phyloP scores from a whole-genome alignment of 345 rosid species.

The Eucalyptus melliodora region DNA sequence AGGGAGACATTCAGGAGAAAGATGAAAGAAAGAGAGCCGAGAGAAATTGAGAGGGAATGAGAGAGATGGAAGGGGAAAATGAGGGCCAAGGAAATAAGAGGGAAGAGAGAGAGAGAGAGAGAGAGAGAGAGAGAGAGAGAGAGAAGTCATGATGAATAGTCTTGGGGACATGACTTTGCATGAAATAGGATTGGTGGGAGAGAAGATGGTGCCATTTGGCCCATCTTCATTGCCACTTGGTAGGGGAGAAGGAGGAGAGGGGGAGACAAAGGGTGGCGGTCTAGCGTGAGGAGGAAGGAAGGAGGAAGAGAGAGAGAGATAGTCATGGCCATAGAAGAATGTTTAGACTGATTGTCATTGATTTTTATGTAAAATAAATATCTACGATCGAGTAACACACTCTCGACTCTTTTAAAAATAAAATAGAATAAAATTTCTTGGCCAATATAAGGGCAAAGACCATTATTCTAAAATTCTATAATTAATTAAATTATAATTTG shows the following conservation, averaged over 20 bases:
- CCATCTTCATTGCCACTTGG: background rate
- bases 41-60: too few species aligned
- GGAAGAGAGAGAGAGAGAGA: too few species aligned
- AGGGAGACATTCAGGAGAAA: too few species aligned
- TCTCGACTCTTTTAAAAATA: background rate
- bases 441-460: background rate
- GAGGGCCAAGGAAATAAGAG: too few species aligned
- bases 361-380: too few species aligned
- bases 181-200: background rate
- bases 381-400: accelerated
- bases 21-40: too few species aligned
- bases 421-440: too few species aligned
- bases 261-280: background rate
- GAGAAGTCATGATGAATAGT: too few species aligned
- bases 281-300: background rate
- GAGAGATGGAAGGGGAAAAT: too few species aligned
- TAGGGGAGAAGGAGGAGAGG: background rate
- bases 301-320: background rate
- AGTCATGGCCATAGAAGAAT: background rate
- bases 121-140: too few species aligned
- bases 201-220: background rate
- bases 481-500: too few species aligned
- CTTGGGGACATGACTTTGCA: background rate
- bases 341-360: background rate
- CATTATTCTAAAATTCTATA: too few species aligned